These are phyloP conservation scores for Coprinopsis strossmayeri DNA, from an alignment of 768 basidiomycete species.

Conservation along the genomic window DNA sequence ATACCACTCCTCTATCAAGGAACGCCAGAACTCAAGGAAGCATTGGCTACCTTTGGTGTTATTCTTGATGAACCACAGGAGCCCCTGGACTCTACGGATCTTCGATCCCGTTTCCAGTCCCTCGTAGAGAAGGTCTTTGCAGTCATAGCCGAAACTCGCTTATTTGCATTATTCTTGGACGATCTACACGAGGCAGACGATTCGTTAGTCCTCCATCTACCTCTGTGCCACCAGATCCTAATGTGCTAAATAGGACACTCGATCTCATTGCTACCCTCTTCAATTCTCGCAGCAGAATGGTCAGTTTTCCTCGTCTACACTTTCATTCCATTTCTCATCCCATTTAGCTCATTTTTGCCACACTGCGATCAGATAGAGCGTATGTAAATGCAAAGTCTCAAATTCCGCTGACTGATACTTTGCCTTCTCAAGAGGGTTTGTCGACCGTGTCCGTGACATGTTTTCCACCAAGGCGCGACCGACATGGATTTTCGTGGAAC, in stretches of 20 bases:
- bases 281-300: conserved; percentile 62
- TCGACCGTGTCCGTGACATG: conserved; percentile 49
- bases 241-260: conserved; percentile 40
- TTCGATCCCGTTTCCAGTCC: conserved; percentile 64
- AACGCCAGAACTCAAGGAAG: conserved; percentile 61
- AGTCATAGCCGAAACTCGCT: conserved; percentile 60
- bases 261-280: conserved; percentile 60
- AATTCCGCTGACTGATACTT: conserved; percentile 3
- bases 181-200: conserved; percentile 73
- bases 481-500: conserved; percentile 65
- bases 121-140: conserved; percentile 65
- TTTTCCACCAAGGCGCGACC: conserved; percentile 51
- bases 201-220: conserved; percentile 32
- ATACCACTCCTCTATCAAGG: conserved; percentile 66
- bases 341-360: conserved; percentile 55
- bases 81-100: conserved; percentile 47
- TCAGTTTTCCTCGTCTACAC: conserved; percentile 18
- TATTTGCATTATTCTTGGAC: conserved; percentile 68
- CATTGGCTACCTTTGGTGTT: conserved; percentile 50
- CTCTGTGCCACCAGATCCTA: background rate
- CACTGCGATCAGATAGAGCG: conserved; percentile 51
- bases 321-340: conserved; percentile 7
- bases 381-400: conserved; percentile 15
- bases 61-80: conserved; percentile 46
- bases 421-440: conserved; percentile 27